Base-by-base conservation (phyloP, 1,139 yeast genomes). In the Pichia cactophila region DNA sequence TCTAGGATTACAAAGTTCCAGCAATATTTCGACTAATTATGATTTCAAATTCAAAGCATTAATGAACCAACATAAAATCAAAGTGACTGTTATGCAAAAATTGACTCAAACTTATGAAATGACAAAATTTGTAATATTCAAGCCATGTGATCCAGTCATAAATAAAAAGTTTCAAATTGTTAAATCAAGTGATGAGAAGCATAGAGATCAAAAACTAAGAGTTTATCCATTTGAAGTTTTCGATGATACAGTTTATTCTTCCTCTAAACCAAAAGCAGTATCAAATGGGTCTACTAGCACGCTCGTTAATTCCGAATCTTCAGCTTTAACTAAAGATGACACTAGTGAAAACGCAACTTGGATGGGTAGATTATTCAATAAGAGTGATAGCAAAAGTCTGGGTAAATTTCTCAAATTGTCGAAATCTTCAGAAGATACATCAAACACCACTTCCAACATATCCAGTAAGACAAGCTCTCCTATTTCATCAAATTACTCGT, bases 221-320 rank as follows among this genome's bases (percentile, higher is more conserved):
- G 72, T 78, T 0, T 83, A 82, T 63, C 80, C 89, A 1, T 86
- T 74, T 65, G 95, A 86, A 58, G 77, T 85, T 5, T 78, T 85
- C 56, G 95, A 86, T 62, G 92, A 84, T 57, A 83, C 87, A 2
- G 80, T 84, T 29, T 85, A 85, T 16, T 41, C 43, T 16, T 41
- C 43, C 5, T 17, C 43, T 7, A 41, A 28, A 28, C 38, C 20
- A 20, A 39, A 26, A 39, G 12, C 4, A 23, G 17, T 17, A 11
- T 16, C n/a, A 3, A 20, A 38, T 20, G 17, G 38, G 23, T 38
- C 28, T 26, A 44, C 10, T 33, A 26, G 23, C 16, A 38, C 41
- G 2, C 28, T 23, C 9, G 28, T 37, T 6, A 33, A 16, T n/a
- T 20, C 41, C 4, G 29, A 38, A 9, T 12, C 33, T 7, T 38